Evolutionary conservation across 345 rosid species (phyloP), one percentile per base, ranked within the genome.

Genomic region (Camelina neglecta): DNA sequence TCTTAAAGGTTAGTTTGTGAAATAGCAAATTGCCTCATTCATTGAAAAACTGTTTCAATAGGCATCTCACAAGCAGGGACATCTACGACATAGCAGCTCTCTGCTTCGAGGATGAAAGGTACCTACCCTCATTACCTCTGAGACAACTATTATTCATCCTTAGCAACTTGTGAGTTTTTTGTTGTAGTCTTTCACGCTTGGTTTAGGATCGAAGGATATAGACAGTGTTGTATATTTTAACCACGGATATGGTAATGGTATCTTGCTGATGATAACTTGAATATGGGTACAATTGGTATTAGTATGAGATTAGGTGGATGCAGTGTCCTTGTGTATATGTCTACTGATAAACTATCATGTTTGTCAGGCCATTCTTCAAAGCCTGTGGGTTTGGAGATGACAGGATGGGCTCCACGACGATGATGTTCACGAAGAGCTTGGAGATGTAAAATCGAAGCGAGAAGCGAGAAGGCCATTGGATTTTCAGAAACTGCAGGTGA

Each of bases 301-400:
- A 61, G 33, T 35, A 15, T 16, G 33, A 44, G 39, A 21, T 23
- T 74, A 15, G 39, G 44, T 36, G 16, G 50, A 38, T 59, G 61
- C 68, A 67, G 35, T 48, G 3, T 49, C 4, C 11, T 60, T 47
- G 23, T 16, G 66, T 11, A 50, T 50, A 9, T 42, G 8, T 39
- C 7, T 20, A 20, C 15, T 42, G 38, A 58, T 72, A 29, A 55
- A 57, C 2, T 5, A 55, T 11, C 23, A 23, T 13, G 50, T 75
- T 47, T 55, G 21, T 50, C 78, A 94, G 97, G 86, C 74, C 84
- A 56, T 92, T 95, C 87, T 95, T 95, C 70, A 65, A 84, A 80
- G 90, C 95, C 1, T 92, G 97, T 79, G 97, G 96, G 63, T 94
- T 92, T 85, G 86, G 86, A 71, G 90, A 85, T 68, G 99, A 95